Conservation (phyloP, 306 rosid species). For the Fagus crenata region DNA sequence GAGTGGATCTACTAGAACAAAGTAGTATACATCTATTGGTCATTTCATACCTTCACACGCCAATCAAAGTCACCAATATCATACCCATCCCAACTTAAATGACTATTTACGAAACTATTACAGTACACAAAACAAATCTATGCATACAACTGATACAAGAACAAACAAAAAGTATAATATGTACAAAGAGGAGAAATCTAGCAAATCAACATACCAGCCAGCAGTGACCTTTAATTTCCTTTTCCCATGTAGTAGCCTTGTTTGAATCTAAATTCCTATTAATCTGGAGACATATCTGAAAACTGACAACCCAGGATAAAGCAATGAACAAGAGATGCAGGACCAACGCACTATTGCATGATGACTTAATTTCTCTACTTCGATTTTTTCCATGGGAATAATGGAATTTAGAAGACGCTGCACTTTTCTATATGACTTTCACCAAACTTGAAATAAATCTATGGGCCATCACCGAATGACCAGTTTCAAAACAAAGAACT, state of each 20-base stretch:
- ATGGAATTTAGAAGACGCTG: too few species aligned
- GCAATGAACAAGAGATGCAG: slow-evolving; percentile 13
- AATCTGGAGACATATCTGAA: slow-evolving; percentile 29
- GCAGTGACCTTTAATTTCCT: slow-evolving; percentile 19
- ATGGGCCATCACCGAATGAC: slow-evolving; percentile 32
- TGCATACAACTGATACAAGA: slow-evolving; percentile 17
- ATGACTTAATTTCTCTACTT: slow-evolving; percentile 14
- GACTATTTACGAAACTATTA: slow-evolving; percentile 19
- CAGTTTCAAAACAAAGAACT: slow-evolving; percentile 29
- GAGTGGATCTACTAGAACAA: too few species aligned
- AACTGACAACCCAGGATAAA: slow-evolving; percentile 19
- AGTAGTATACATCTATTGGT: neutral
- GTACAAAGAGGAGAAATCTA: slow-evolving; percentile 38
- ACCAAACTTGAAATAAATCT: slow-evolving; percentile 32
- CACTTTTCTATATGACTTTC: too few species aligned
- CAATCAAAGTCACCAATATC: neutral
- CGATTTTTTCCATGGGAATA: neutral
- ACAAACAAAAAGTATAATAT: slow-evolving; percentile 16
- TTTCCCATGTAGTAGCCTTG: slow-evolving; percentile 20
- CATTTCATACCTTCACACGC: neutral
- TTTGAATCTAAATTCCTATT: slow-evolving; percentile 5
- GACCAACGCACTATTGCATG: slow-evolving; percentile 16
- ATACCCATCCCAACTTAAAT: neutral
- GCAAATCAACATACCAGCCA: slow-evolving; percentile 11
- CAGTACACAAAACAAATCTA: slow-evolving; percentile 12